These are phyloP conservation scores for Oryza punctata DNA, from an alignment of 176 grass and related monocot genomes.

Conservation along the genomic window DNA sequence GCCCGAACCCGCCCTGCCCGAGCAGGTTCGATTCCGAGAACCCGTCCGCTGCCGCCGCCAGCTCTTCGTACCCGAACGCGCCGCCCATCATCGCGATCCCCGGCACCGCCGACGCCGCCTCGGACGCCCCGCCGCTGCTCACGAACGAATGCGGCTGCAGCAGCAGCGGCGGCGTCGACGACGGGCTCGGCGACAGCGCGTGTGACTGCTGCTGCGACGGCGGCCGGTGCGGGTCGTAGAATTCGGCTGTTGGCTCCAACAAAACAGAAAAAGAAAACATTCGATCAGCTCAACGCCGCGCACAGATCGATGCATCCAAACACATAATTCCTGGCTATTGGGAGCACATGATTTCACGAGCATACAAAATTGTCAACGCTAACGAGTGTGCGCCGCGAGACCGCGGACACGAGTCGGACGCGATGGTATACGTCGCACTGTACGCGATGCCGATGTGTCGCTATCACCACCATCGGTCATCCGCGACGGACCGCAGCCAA, in stretches of 20 bases:
- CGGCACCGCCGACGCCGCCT: conserved; percentile 16
- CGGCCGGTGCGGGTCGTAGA: conserved; percentile 44
- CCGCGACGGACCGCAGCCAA: background rate
- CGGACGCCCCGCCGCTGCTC: conserved; percentile 33
- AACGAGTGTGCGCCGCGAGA: background rate
- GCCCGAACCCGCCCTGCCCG: conserved; percentile 81
- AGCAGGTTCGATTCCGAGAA: conserved; percentile 83
- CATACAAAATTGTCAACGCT: background rate
- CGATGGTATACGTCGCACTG: background rate
- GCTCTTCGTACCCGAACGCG: conserved; percentile 67
- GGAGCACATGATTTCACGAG: background rate
- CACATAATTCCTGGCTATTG: background rate
- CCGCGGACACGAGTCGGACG: background rate
- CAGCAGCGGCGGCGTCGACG: conserved; percentile 48
- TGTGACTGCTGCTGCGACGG: conserved; percentile 36
- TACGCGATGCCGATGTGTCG: no score
- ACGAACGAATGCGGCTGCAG: conserved; percentile 9
- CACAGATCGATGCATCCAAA: background rate
- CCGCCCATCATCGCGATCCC: conserved; percentile 33
- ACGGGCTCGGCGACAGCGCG: conserved; percentile 18
- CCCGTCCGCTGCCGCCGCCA: conserved; percentile 56
- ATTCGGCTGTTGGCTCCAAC: conserved; percentile 10
- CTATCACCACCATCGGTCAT: no score
- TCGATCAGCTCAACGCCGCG: background rate
- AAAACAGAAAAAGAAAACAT: background rate